Base-by-base conservation (phyloP, 495 filamentous ascomycete species). In the Trichocladium antarcticum region DNA sequence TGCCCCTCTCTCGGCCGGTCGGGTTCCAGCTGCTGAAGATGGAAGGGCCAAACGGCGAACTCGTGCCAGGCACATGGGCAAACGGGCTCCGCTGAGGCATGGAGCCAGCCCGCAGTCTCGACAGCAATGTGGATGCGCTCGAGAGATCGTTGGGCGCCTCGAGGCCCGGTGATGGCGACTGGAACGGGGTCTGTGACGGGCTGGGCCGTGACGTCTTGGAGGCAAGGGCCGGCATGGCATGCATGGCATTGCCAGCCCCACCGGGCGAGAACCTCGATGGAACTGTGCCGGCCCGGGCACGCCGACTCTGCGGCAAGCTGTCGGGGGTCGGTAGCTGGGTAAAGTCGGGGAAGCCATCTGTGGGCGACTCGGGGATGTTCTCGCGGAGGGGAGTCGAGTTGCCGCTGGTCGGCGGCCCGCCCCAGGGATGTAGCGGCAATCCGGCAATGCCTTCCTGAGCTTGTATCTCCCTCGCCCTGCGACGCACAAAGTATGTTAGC, bases 281-380 rank as follows among this genome's bases (percentile, higher is more conserved):
- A 17, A 98, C 83, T n/a, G 92, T 98, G 53, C 92, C 92, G 46
- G 92, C 92, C 66, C 92, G 81, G 44, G 88, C 82, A 56, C 92
- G 78, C 35, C 73, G 67, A 12, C 71, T 67, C 45, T 75, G 79
- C 57, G 73, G 83, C 63, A 70, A 68, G 68, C 56, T 74, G 64
- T 63, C 82, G 55, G 65, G 71, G 43, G 67, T 74, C 61, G 73
- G 78, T 66, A 64, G 72, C 50, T 87, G 79, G 32, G 84, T 75
- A 60, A 93, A 84, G 59, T 96, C 89, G 16, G 92, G 89, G 57
- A 96, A 97, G 50, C 85, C 90, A 68, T 96, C 92, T 58, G 87
- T 88, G 45, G 84, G 88, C n/a, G 89, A 94, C 70, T 98, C 92
- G 54, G 92, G 93, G 44, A 96, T 95, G 47, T 92, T 95, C 69